Base-by-base conservation (phyloP, 1,139 yeast genomes). In the Hanseniaspora gamundiae region DNA sequence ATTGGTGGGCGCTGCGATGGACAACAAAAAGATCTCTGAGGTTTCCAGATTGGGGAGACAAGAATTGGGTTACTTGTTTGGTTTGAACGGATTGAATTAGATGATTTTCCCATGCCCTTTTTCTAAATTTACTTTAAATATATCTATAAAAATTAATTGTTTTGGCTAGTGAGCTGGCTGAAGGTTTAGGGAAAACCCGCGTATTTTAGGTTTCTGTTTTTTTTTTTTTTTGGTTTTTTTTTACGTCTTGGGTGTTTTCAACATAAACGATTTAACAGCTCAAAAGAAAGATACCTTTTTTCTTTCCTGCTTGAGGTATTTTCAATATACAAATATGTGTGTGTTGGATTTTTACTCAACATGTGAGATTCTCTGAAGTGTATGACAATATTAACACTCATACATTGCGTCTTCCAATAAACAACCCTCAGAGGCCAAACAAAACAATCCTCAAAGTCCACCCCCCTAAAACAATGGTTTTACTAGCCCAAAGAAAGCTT, bases 41-140 rank as follows among this genome's bases (percentile, higher is more conserved):
- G 76, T 82, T 28, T 76, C 81, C 41, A 71, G 73, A 47, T 70
- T 86, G 50, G 83, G 85, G 45, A 72, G 78, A 52, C 68, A 69
- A 47, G 95, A 87, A 58, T 69, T 87, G 51, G 81, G 91, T 2
- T 82, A 71, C 61, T 73, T 87, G 62, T 86, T 86, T 64, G 94
- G 94, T 33, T 66, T 83, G 55, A 76, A 76, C 55, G 58, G 30
- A 11, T 33, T 44, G 17, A 35, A 22, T 14, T 31, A 14, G 14
- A n/a, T 11, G n/a, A n/a, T 8, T 8, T 28, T 8, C n/a, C 6
- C 31, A 8, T 28, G 16, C 31, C 13, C 7, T 5, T 28, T 13
- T 13, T 13, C 14, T 30, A n/a, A n/a, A n/a, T 30, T 13, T 5
- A 29, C n/a, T 6, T 5, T 8, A 8, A 29, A 5, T 8, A 8